Base-by-base conservation (phyloP, 2,329 filamentous ascomycete species). In the Cephalotrichum gorgonifer region DNA sequence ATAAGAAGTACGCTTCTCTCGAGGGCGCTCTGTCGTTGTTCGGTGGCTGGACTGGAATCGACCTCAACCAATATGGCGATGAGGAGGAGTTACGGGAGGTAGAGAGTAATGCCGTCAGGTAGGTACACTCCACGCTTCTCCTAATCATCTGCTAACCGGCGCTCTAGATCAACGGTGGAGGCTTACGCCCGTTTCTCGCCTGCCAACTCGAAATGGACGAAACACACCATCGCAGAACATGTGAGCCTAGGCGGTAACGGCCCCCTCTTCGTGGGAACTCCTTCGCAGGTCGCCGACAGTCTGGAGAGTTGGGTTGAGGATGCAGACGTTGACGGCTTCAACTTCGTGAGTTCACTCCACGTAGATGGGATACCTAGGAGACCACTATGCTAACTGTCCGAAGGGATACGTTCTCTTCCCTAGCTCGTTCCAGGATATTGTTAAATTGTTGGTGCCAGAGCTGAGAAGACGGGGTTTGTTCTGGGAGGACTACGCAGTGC, bases 321-420 rank as follows among this genome's bases (percentile, higher is more conserved):
- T 59, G 82, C 80, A 0, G 84, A 86, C 54, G n/a, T 88, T 1
- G 84, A 88, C 58, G 84, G 84, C 0, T 88, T 88, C 64, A 88
- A 88, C 58, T 74, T 88, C 60, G 81, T 81, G 60, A 23, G 30
- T 35, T n/a, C 7, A 35, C 15, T 38, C 33, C 4, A n/a, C n/a
- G 51, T 33, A 58, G 44, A 14, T 1, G 2, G 6, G 6, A 2
- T 20, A n/a, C 50, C 15, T 44, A 74, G 71, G 78, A 78, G 2
- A 39, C 8, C 12, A 39, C 35, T 30, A 9, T 22, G 35, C 35
- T 39, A 9, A 22, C n/a, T 20, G 17, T 12, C 8, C n/a, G 7
- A 22, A 44, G 43, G 43, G 43, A 6, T 85, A 86, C 53, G 77
- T 79, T 0, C 64, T 84, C n/a, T 81, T 82, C 56, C 83, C 82